Conservation (phyloP, 2,329 filamentous ascomycete species). For the Dothidotthia symphoricarpi region DNA sequence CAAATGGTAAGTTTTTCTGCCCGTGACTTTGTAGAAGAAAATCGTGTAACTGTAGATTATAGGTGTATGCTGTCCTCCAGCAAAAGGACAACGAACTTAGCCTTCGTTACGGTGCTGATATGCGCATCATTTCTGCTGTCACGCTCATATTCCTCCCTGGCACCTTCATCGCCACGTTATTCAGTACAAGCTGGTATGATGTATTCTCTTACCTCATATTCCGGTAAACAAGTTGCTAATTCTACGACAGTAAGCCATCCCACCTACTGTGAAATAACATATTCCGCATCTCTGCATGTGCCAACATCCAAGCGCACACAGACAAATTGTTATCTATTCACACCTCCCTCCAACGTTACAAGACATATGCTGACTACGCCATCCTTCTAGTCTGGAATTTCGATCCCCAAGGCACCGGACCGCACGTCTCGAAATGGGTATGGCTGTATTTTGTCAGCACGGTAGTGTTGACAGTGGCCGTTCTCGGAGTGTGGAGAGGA, state of each 20-base stretch:
- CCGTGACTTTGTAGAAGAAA: too few relatives aligned
- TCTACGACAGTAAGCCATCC: too few relatives aligned
- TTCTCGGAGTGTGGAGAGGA: constrained; percentile 3
- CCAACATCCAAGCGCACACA: too few relatives aligned
- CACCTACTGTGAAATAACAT: too few relatives aligned
- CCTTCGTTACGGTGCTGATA: constrained; percentile 21
- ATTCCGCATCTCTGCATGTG: too few relatives aligned
- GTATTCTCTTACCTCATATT: too few relatives aligned
- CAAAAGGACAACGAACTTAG: constrained; percentile 22
- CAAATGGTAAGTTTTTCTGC: too few relatives aligned
- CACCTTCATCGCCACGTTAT: constrained; percentile 21
- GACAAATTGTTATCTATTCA: too few relatives aligned
- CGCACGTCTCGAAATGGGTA: constrained; percentile 9
- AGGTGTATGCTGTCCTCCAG: constrained; percentile 18
- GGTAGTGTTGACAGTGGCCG: constrained; percentile 2
- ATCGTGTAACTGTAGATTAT: too few relatives aligned
- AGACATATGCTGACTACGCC: too few relatives aligned
- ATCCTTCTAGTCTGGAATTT: constrained; percentile 11
- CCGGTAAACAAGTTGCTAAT: too few relatives aligned
- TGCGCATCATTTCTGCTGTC: constrained; percentile 22
- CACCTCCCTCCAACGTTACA: too few relatives aligned
- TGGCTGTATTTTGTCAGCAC: constrained; percentile 16
- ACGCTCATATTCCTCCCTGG: constrained; percentile 23
- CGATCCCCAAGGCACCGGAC: constrained; percentile 4
- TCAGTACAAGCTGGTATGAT: constrained; percentile 9